These are phyloP conservation scores for Fusarium abutilonis DNA, from an alignment of 2,329 filamentous ascomycete species.

Conservation along the genomic window DNA sequence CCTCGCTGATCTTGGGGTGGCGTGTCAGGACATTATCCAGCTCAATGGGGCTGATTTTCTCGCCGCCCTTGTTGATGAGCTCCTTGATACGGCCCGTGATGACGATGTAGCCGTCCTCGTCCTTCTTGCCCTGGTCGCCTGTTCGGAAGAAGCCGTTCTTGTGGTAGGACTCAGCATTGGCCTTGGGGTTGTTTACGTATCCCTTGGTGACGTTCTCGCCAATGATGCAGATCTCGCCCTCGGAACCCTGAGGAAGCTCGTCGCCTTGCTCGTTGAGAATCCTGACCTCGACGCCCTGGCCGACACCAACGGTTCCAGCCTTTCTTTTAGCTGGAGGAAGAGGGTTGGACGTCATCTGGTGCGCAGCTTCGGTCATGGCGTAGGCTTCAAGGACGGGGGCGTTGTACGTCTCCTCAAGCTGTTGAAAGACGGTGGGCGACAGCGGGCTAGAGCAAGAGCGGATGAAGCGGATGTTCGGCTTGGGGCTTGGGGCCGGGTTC, in stretches of 20 bases:
- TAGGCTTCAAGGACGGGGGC: constrained; percentile 90
- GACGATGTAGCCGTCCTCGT: constrained; percentile 81
- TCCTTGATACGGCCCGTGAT: constrained; percentile 96
- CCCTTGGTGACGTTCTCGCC: constrained; percentile 87
- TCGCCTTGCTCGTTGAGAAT: constrained; percentile 78
- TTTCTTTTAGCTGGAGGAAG: constrained; percentile 76
- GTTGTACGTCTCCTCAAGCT: constrained; percentile 77
- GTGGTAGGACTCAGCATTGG: constrained; percentile 79
- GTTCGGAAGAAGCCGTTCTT: constrained; percentile 85
- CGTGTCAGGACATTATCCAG: constrained; percentile 84
- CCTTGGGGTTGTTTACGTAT: constrained; percentile 83
- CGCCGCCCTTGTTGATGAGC: constrained; percentile 88
- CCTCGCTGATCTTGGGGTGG: constrained; percentile 77
- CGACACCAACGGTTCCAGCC: constrained; percentile 83
- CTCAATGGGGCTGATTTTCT: constrained; percentile 90
- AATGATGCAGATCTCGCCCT: constrained; percentile 84
- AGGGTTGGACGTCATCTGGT: constrained; percentile 84
- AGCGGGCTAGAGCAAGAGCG: constrained; percentile 87
- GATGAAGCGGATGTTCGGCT: constrained; percentile 83
- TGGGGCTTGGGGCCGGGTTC: constrained; percentile 72
- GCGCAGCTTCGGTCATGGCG: constrained; percentile 90
- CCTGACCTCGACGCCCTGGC: constrained; percentile 82
- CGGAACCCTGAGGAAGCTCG: constrained; percentile 72
- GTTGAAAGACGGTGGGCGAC: constrained; percentile 81
- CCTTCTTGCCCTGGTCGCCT: constrained; percentile 84